Evolutionary conservation across 2,329 filamentous ascomycete genomes (phyloP), one percentile per base, ranked within the genome.

Genomic region (Alternaria triticina): DNA sequence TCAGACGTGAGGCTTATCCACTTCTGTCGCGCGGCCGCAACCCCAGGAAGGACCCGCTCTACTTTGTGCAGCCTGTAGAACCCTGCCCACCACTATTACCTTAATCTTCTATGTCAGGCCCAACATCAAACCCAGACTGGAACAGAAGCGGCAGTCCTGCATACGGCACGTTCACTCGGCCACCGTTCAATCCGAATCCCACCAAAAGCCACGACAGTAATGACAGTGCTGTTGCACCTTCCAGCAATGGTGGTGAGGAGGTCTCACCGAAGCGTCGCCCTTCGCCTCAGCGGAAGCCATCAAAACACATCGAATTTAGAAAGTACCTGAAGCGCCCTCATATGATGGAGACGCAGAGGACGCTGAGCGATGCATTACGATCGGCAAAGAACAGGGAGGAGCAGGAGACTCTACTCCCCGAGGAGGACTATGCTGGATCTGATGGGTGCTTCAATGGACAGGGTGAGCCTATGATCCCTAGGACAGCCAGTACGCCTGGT

Each of bases 401-500:
- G 74, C 83, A 84, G 64, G 83, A 85, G 63, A 83, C 81, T 17
- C 66, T 85, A 54, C 73, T 84, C 7, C 79, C 78, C 1, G 82
- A 83, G 43, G 81, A 83, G 33, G 83, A 76, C 11, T 73, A 80
- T 64, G 82, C 82, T 15, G 82, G 83, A 58, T 79, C 81, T 17
- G 82, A 84, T 76, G 82, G 82, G 6, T 83, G 81, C 62, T 81
- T 77, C 65, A 74, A 74, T 33, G 76, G 81, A 59, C 81, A 77
- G 33, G 72, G 73, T 3, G 66, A 80, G 71, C 47, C 69, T 69
- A 52, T 73, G 63, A 70, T 79, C 68, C 65, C 72, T n/a, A 74
- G 82, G 54, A 76, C 81, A 59, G 74, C 82, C 5, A 80, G 82
- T 62, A 72, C 74, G 30, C 77, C 86, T 15, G 87, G 90, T 71